These are phyloP conservation scores for Solanum hybrid DNA, from an alignment of 305 asterid species.

Conservation along the genomic window DNA sequence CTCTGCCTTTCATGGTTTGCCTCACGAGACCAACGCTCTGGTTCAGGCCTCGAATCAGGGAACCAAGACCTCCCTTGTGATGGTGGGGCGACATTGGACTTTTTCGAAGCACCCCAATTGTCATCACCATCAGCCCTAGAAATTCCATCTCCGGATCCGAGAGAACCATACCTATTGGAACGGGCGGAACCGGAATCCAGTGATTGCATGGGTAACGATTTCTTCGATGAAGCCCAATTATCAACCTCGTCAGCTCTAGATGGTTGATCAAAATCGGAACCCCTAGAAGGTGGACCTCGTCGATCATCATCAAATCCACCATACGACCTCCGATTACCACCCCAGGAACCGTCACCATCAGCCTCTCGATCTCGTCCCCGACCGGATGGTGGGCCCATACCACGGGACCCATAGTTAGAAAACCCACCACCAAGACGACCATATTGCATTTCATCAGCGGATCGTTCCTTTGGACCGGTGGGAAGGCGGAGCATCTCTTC, in stretches of 20 bases:
- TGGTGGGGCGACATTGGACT: constrained; percentile 28
- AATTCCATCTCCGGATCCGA: constrained; percentile 56
- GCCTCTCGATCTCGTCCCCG: constrained; percentile 28
- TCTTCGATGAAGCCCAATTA: constrained; percentile 81
- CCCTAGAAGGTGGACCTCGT: constrained; percentile 42
- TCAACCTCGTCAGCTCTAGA: constrained; percentile 90
- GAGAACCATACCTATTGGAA: constrained; percentile 38
- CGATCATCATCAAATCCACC: constrained; percentile 47
- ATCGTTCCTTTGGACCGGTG: constrained; percentile 75
- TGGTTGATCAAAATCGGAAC: constrained; percentile 49
- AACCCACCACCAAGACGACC: constrained; percentile 71
- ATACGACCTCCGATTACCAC: constrained; percentile 44
- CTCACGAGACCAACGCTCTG: constrained; percentile 72
- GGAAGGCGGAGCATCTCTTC: constrained; percentile 73
- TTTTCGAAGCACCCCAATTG: constrained; percentile 68
- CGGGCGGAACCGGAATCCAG: constrained; percentile 21
- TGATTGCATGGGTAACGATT: constrained; percentile 33
- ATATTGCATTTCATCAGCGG: constrained; percentile 56
- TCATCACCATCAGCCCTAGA: constrained; percentile 90
- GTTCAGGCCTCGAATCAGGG: constrained; percentile 44
- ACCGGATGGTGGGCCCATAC: constrained; percentile 19
- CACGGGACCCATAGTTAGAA: constrained; percentile 43
- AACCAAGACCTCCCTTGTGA: constrained; percentile 40
- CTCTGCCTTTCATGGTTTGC: constrained; percentile 33
- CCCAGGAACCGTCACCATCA: constrained; percentile 19